These are phyloP conservation scores for Aschersonia sp. DNA, from an alignment of 2,329 filamentous ascomycete genomes.

Conservation along the genomic window DNA sequence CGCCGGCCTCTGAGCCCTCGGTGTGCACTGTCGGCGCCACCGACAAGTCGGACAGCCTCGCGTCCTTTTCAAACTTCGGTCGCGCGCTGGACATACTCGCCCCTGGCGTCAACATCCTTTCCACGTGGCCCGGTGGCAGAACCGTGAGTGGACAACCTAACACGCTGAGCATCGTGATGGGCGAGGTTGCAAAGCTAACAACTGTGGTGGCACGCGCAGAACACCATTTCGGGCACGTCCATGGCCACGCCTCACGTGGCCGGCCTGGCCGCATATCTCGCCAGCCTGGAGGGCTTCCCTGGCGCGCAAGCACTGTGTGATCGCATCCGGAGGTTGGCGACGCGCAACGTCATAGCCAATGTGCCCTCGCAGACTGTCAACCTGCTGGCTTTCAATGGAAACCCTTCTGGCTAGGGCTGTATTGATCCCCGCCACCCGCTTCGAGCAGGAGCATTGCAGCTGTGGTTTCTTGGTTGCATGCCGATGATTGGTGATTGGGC, in stretches of 20 bases:
- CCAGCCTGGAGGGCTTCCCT: constrained; percentile 3
- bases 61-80: constrained; percentile 32
- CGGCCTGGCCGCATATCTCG: constrained; percentile 16
- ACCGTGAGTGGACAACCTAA: constrained; percentile 11
- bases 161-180: no score
- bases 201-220: constrained; percentile 1
- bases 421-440: no score
- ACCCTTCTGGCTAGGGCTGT: no score
- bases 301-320: constrained; percentile 29
- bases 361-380: constrained; percentile 28
- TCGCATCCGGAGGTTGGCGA: constrained; percentile 26
- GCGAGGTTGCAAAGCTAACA: no score
- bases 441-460: no score
- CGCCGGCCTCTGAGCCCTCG: constrained; percentile 24
- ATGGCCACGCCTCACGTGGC: constrained; percentile 32
- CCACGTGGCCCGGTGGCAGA: constrained; percentile 25
- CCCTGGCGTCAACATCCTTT: constrained; percentile 26
- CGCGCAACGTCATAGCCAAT: constrained; percentile 21
- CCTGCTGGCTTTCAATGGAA: constrained; percentile 37
- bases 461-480: no score
- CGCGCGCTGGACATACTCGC: constrained; percentile 27
- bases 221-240: constrained; percentile 27
- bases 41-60: constrained; percentile 15
- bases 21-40: constrained; percentile 33
- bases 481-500: no score